These are phyloP conservation scores for Rhododendron williamsianum DNA, from an alignment of 148 eudicot genomes.

Conservation along the genomic window DNA sequence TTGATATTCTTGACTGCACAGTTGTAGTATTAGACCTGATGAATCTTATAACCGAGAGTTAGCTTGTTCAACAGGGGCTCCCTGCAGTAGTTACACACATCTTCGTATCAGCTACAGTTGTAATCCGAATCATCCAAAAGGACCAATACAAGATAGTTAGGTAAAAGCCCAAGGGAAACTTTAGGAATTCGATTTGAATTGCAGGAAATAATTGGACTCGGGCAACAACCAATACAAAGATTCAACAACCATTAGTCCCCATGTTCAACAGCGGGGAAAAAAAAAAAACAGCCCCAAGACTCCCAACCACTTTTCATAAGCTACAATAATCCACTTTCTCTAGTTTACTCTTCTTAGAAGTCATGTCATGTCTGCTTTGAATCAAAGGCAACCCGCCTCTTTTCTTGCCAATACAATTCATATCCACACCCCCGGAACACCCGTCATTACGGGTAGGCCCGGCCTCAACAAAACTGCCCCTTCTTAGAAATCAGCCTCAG, in stretches of 20 bases:
- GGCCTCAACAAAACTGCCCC: neutral
- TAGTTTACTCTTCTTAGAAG: neutral
- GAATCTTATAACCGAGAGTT: constrained; percentile 10
- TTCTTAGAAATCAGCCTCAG: neutral
- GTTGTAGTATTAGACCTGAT: neutral
- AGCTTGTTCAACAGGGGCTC: neutral
- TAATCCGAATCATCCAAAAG: neutral
- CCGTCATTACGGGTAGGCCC: neutral
- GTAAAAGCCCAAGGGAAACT: neutral
- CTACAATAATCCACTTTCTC: neutral
- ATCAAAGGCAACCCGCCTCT: neutral
- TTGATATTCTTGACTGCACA: neutral
- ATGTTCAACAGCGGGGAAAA: too few relatives aligned
- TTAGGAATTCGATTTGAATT: neutral
- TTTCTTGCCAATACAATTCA: neutral
- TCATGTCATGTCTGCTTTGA: neutral
- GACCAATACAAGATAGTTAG: neutral
- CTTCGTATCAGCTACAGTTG: neutral
- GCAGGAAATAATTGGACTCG: neutral
- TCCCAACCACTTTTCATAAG: neutral
- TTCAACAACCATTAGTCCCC: too few relatives aligned
- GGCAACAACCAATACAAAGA: neutral
- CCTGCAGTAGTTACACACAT: constrained; percentile 8
- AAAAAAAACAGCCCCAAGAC: too few relatives aligned
- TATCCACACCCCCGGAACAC: neutral